Evolutionary conservation across 2,329 filamentous ascomycete genomes (phyloP).

Genomic region (Pseudocercospora eumusae): DNA sequence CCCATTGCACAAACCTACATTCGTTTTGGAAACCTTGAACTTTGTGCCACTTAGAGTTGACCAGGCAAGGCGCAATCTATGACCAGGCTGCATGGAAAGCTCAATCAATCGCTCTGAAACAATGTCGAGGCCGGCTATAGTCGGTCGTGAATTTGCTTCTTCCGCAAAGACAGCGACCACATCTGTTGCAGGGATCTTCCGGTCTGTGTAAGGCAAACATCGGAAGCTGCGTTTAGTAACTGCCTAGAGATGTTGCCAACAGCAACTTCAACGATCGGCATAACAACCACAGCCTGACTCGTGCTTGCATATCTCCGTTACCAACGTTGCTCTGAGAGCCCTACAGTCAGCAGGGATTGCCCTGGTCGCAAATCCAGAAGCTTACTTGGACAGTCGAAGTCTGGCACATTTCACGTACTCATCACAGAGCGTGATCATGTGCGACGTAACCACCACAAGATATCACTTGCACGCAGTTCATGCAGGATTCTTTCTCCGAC

Average conservation of each 20-base stretch:
- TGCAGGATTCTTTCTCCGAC: neutral
- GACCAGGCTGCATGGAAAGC: neutral
- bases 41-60: too few species aligned
- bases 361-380: neutral
- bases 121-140: neutral
- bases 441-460: neutral
- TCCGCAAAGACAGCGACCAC: neutral
- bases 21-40: too few species aligned
- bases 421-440: neutral
- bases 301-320: neutral
- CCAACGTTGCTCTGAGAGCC: neutral
- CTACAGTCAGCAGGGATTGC: neutral
- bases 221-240: neutral
- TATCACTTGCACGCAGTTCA: slow-evolving; percentile 4
- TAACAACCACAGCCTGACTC: slow-evolving; percentile 6
- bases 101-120: neutral
- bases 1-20: too few species aligned
- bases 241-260: neutral
- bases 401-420: slow-evolving; percentile 1
- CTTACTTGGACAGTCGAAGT: neutral
- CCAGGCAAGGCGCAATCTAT: neutral
- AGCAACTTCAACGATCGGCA: neutral
- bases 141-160: neutral
- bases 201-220: neutral
- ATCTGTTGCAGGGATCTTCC: neutral